Evolutionary conservation across 2,329 filamentous ascomycete species (phyloP).

Genomic region (Diplocarpon mali): DNA sequence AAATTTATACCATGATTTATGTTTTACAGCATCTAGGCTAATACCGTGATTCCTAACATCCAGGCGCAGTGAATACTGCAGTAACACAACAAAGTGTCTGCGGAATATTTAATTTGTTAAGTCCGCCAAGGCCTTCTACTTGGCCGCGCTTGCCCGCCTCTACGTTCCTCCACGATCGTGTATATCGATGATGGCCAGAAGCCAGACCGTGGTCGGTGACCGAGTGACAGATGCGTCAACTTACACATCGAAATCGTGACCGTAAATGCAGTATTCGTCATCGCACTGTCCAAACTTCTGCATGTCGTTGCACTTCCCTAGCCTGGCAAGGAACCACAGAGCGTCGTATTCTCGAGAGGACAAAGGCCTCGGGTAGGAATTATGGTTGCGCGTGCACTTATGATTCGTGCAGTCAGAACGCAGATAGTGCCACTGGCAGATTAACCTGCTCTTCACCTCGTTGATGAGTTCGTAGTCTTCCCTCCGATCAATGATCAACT

Average conservation of each 20-base stretch:
- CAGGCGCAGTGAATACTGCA: too few relatives aligned
- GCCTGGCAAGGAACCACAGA: conserved; percentile 3
- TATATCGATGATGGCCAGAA: not conserved
- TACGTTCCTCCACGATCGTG: too few relatives aligned
- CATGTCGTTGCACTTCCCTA: conserved; percentile 1
- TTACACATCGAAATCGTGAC: conserved; percentile 1
- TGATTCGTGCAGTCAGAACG: conserved; percentile 6
- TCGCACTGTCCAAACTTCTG: conserved; percentile 3
- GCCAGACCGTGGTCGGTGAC: not conserved
- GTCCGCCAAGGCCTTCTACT: too few relatives aligned
- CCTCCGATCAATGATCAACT: not conserved
- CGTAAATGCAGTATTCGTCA: conserved; percentile 10
- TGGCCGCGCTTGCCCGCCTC: too few relatives aligned
- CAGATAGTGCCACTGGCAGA: conserved; percentile 3
- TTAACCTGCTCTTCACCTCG: not conserved
- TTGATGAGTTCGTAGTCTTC: not conserved
- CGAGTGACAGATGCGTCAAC: not conserved
- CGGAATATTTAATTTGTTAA: too few relatives aligned
- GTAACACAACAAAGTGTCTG: too few relatives aligned
- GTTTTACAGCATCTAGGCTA: too few relatives aligned
- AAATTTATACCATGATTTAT: too few relatives aligned
- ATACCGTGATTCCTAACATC: too few relatives aligned
- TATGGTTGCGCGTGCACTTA: conserved; percentile 6
- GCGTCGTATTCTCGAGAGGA: conserved; percentile 9
- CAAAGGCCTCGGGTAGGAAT: conserved; percentile 4